Evolutionary conservation across 495 filamentous ascomycete genomes (phyloP).

Genomic region (Lasiosphaeris hirsuta): DNA sequence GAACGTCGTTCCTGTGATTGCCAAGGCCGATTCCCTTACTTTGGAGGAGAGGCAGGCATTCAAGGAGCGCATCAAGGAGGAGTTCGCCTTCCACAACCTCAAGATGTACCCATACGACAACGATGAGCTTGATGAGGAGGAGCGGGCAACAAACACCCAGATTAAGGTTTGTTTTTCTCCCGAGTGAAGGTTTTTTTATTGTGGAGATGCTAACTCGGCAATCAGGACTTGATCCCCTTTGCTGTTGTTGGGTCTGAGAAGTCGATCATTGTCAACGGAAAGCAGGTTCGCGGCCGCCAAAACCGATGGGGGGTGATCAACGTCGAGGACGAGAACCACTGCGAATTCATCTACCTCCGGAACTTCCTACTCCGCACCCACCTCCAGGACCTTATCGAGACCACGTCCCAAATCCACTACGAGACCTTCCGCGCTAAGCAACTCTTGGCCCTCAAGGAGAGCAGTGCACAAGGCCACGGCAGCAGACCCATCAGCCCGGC

Average conservation of each 20-base stretch:
- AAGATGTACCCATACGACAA: constrained; percentile 99
- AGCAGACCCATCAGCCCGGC: constrained; percentile 93
- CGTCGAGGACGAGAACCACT: constrained; percentile 98
- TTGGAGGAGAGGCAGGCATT: constrained; percentile 93
- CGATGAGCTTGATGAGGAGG: constrained; percentile 96
- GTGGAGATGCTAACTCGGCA: constrained; percentile 11
- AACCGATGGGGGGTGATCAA: constrained; percentile 99
- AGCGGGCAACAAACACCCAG: constrained; percentile 85
- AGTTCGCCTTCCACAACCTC: constrained; percentile 98
- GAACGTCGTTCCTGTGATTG: constrained; percentile 98
- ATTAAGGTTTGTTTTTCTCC: constrained; percentile 72
- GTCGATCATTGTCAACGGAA: constrained; percentile 93
- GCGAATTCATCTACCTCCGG: constrained; percentile 96
- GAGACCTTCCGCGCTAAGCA: constrained; percentile 99
- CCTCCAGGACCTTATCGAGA: constrained; percentile 96
- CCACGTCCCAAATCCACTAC: constrained; percentile 99
- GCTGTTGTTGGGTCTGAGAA: constrained; percentile 98
- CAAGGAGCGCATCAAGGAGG: constrained; percentile 99
- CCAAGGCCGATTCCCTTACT: constrained; percentile 95
- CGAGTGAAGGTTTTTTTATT: neutral
- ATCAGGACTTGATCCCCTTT: constrained; percentile 89
- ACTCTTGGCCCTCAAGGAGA: constrained; percentile 94
- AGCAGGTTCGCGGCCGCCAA: constrained; percentile 95
- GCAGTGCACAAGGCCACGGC: constrained; percentile 80
- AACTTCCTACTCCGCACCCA: constrained; percentile 98